A percentile compares a stretch with the other conserved stretches of the same genome.
Conservation (phyloP, 768 basidiomycete genomes). For the Pulveroboletus ravenelii region DNA sequence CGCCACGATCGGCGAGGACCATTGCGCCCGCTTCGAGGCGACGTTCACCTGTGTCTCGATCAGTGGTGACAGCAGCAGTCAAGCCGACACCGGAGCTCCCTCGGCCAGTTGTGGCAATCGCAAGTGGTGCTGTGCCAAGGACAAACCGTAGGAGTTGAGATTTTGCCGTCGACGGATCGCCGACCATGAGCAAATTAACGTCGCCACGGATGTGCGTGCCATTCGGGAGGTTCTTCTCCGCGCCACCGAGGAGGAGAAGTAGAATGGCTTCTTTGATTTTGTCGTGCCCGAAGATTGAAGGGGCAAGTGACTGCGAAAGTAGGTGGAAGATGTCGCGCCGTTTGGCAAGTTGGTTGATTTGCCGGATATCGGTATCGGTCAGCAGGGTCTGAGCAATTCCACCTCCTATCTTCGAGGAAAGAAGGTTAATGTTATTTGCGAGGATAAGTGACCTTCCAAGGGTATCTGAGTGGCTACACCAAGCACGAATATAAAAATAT, state of each 20-base stretch:
- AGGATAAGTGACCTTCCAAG: conserved; percentile 76
- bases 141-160: conserved; percentile 95
- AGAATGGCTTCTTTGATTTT: conserved; percentile 93
- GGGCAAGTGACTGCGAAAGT: conserved; percentile 91
- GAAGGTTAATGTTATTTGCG: conserved; percentile 91
- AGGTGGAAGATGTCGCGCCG: conserved; percentile 81
- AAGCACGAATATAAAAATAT: conserved; percentile 9
- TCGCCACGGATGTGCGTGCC: conserved; percentile 99
- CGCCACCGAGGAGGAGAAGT: conserved; percentile 89
- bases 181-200: conserved; percentile 99
- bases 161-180: conserved; percentile 98
- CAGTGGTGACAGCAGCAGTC: conserved; percentile 96
- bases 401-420: conserved; percentile 92
- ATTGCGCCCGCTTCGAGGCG: conserved; percentile 97
- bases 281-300: conserved; percentile 95
- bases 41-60: conserved; percentile 96
- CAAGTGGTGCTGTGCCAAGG: conserved; percentile 90
- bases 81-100: conserved; percentile 99
- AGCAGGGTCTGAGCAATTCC: conserved; percentile 91
- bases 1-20: conserved; percentile 98
- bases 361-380: conserved; percentile 91
- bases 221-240: conserved; percentile 96
- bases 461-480: conserved; percentile 8
- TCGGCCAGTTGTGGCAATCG: conserved; percentile 96
- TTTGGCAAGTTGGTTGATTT: conserved; percentile 91